Evolutionary conservation across 2,329 filamentous ascomycete species (phyloP).

Genomic region (Aspergillus melleus): DNA sequence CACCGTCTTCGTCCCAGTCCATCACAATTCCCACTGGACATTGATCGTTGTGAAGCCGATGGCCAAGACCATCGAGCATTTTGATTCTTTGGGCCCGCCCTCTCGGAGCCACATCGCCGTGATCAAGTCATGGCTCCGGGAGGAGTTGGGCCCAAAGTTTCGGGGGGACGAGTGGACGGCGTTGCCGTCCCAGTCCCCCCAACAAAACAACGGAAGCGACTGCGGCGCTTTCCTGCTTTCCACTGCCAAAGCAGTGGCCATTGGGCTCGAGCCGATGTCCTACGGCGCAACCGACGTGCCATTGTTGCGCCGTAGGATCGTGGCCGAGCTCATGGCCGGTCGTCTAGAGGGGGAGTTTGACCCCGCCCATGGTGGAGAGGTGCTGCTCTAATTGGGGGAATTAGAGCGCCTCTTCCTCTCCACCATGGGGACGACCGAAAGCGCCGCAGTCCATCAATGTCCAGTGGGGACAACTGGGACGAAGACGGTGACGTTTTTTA

Average conservation of each 20-base stretch:
- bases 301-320: slow-evolving; percentile 46
- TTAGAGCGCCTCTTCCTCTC: background rate
- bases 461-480: too few species aligned
- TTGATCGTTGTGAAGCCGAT: slow-evolving; percentile 47
- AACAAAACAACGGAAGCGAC: slow-evolving; percentile 49
- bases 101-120: slow-evolving; percentile 33
- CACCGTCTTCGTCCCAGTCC: slow-evolving; percentile 50
- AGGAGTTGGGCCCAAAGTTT: slow-evolving; percentile 43
- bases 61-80: slow-evolving; percentile 48
- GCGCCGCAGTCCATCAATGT: too few species aligned
- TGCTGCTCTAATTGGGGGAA: slow-evolving; percentile 20
- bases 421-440: background rate
- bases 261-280: slow-evolving; percentile 44
- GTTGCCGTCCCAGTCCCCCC: slow-evolving; percentile 41
- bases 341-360: slow-evolving; percentile 46
- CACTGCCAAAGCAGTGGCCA: slow-evolving; percentile 49
- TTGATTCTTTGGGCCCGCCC: slow-evolving; percentile 45
- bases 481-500: background rate
- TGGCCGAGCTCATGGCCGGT: slow-evolving; percentile 49
- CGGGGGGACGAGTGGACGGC: slow-evolving; percentile 46
- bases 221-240: slow-evolving; percentile 53
- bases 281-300: slow-evolving; percentile 43
- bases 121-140: slow-evolving; percentile 43
- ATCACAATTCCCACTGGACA: slow-evolving; percentile 50
- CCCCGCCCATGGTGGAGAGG: slow-evolving; percentile 25